Base-by-base conservation (phyloP, 345 rosid genomes). In the Bruguiera parviflora region DNA sequence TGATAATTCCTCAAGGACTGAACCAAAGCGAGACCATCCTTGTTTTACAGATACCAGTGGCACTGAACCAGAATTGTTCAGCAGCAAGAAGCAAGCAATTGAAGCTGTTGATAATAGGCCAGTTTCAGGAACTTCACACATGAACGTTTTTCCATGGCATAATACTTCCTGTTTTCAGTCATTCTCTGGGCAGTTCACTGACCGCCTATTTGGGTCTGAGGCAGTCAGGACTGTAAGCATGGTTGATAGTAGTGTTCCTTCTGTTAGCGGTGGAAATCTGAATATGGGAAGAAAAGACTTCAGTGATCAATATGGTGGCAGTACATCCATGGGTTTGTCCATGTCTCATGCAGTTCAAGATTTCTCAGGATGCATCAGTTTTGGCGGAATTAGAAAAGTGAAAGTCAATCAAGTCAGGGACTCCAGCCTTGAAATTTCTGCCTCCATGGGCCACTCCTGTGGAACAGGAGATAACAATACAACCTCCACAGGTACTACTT, bases 31-130 rank as follows among this genome's bases (percentile, higher is more conserved):
- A 28, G 59, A 78, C 32, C 82, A 83, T 79, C 84, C 77, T 61
- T 85, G 88, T 87, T 75, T 84, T 79, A 71, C 71, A 76, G 88
- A 85, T 77, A 67, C 73, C 43, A 20, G 71, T 29, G 74, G 64
- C 35, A 18, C 73, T 35, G 74, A 63, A 22, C 65, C 82, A 28
- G 88, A 87, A 72, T 53, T 56, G 28, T 78, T 82, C 64, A 67
- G 81, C 83, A 83, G 78, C 74, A 87, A 87, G 71, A 85, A 76
- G 84, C 92, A 82, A 77, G 89, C 85, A 28, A 63, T 72, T 66
- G 86, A 82, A 77, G 72, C 68, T 33, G 72, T 74, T 66, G 69
- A 66, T 29, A 59, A 69, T 63, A 69, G 73, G 71, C 71, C 83
- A 25, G 67, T 76, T 55, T 51, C 71, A 6, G 84, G 79, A 65